A percentile compares a stretch with the other conserved stretches of the same genome.
Evolutionary conservation across 2,329 filamentous ascomycete species (phyloP).

Genomic region (Daldinia sp.): DNA sequence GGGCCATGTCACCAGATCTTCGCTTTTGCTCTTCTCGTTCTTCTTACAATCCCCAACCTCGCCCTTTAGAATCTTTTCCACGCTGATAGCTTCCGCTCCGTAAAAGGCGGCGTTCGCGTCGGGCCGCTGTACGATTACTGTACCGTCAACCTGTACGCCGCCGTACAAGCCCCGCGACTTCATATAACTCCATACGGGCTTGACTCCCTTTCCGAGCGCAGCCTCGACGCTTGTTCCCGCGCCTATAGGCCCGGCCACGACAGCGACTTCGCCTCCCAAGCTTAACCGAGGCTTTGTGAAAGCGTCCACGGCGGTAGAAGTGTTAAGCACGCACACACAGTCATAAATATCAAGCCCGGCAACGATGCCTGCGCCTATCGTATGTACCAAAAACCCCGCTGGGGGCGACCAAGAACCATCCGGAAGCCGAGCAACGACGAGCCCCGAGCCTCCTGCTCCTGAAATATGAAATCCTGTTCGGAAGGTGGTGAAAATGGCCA

Average conservation of each 20-base stretch:
- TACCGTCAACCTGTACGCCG: constrained; percentile 86
- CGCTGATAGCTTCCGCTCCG: constrained; percentile 62
- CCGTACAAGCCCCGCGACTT: constrained; percentile 91
- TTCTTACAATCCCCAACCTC: constrained; percentile 47
- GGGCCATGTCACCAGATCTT: constrained; percentile 51
- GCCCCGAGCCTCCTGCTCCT: constrained; percentile 71
- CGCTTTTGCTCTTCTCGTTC: constrained; percentile 45
- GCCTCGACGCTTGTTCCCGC: constrained; percentile 77
- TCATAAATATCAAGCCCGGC: constrained; percentile 89
- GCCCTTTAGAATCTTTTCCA: constrained; percentile 58
- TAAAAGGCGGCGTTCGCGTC: constrained; percentile 91
- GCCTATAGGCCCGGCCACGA: constrained; percentile 73
- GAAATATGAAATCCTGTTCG: constrained; percentile 71
- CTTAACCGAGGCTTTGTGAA: constrained; percentile 80
- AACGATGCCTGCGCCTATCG: constrained; percentile 80
- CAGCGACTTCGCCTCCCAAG: constrained; percentile 79
- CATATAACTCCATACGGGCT: constrained; percentile 84
- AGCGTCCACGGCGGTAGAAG: constrained; percentile 74
- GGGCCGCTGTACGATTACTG: constrained; percentile 83
- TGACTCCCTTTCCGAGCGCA: constrained; percentile 53
- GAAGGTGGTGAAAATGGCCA: constrained; percentile 77
- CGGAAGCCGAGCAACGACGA: constrained; percentile 68
- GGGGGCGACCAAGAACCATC: constrained; percentile 81
- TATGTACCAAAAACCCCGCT: constrained; percentile 82
- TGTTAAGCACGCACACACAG: constrained; percentile 88